A percentile compares a stretch with the other conserved stretches of the same genome.
Evolutionary conservation across 2,329 filamentous ascomycete species (phyloP).

Genomic region (Penicillium oxalicum): DNA sequence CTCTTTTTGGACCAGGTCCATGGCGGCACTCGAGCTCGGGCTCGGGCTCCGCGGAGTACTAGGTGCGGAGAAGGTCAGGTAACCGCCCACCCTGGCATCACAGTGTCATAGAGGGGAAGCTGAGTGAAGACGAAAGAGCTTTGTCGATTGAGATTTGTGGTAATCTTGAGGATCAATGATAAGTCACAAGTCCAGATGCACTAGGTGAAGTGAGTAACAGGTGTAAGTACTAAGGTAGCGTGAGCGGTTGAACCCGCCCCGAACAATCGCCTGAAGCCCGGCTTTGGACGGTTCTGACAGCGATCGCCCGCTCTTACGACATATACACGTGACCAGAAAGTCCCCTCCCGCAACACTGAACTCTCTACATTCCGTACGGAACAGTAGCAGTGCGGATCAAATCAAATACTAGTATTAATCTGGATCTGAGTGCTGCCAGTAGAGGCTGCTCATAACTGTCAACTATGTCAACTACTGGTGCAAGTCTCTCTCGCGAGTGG

Average conservation of each 20-base stretch:
- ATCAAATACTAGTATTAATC: no score
- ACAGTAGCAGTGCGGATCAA: no score
- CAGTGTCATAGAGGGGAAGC: conserved; percentile 22
- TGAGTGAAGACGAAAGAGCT: neutral
- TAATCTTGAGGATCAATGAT: neutral
- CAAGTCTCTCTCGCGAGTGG: no score
- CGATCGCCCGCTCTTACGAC: conserved; percentile 17
- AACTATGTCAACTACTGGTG: no score
- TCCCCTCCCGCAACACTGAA: no score
- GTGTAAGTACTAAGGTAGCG: no score
- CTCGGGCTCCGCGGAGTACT: conserved; percentile 6
- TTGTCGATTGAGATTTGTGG: neutral
- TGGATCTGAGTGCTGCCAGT: no score
- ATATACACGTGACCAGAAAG: conserved; percentile 14
- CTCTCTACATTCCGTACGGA: no score
- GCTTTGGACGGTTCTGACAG: conserved; percentile 10
- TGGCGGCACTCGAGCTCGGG: conserved; percentile 27
- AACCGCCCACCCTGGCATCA: conserved; percentile 21
- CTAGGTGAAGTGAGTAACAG: neutral
- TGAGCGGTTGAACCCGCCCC: no score
- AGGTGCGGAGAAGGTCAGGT: conserved; percentile 26
- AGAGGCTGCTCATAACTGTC: no score
- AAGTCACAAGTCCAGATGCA: no score
- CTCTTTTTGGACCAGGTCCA: conserved; percentile 66
- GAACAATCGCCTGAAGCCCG: neutral